These are phyloP conservation scores for Agaricales sp. DNA, from an alignment of 1,284 basidiomycete genomes.

Conservation along the genomic window DNA sequence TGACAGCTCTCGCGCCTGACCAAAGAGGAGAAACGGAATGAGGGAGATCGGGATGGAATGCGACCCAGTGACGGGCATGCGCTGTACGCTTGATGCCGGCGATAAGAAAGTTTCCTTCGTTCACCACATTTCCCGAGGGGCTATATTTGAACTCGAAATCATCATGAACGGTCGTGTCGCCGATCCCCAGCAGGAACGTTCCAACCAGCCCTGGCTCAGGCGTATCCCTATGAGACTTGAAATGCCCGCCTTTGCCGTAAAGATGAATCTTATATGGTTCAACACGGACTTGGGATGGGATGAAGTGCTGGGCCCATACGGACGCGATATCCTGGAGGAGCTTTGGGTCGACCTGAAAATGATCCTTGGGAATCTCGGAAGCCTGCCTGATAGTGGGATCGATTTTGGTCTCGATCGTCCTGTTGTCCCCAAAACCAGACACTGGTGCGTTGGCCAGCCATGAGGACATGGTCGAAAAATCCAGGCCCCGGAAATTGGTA, in stretches of 20 bases:
- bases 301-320: slow-evolving; percentile 16
- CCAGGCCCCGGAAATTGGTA: neutral
- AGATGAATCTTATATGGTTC: slow-evolving; percentile 23
- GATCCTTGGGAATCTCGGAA: slow-evolving; percentile 17
- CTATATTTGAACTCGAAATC: neutral
- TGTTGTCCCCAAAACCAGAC: slow-evolving; percentile 16
- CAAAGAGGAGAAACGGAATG: slow-evolving; percentile 16
- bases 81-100: slow-evolving; percentile 9
- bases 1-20: slow-evolving; percentile 17
- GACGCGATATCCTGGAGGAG: slow-evolving; percentile 13
- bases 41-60: slow-evolving; percentile 28
- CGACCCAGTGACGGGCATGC: slow-evolving; percentile 17
- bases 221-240: slow-evolving; percentile 20
- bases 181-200: slow-evolving; percentile 19
- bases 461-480: neutral
- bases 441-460: slow-evolving; percentile 13
- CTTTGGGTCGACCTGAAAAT: slow-evolving; percentile 15
- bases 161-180: slow-evolving; percentile 11
- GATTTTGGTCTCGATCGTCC: slow-evolving; percentile 13
- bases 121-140: neutral
- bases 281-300: slow-evolving; percentile 14
- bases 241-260: slow-evolving; percentile 19
- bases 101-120: slow-evolving; percentile 10
- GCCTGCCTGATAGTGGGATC: slow-evolving; percentile 16
- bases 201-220: slow-evolving; percentile 19